Evolutionary conservation across 75 land plant species (phyloP), one percentile per base, ranked within the genome.

Genomic region (Larix kaempferi): DNA sequence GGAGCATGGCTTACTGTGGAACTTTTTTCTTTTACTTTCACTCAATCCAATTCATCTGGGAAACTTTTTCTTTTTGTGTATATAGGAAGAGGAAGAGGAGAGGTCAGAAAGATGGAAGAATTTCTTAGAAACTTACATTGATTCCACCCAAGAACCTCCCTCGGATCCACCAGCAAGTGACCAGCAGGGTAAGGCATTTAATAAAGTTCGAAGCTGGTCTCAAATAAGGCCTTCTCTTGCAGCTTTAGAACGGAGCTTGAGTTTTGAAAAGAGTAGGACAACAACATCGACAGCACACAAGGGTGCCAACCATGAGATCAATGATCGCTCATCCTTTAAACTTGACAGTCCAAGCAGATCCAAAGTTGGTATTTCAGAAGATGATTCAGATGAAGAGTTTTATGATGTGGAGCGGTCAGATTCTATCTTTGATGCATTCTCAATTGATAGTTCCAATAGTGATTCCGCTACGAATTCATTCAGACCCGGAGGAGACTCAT

Each of bases 41-140:
- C 49, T 44, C 10, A 44, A 44, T 44, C 8, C 49, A 44, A 44
- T 44, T 44, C 49, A 44, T 44, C 7, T 44, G 49, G 49, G 49
- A 44, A 44, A 44, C 49, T 44, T 6, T 44, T 44, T 44, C 49
- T 44, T 44, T 44, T 44, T 44, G 49, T 44, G 49, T 5, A 44
- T 44, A 44, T 44, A 96, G 99, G 99, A 93, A 77, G 99, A 96
- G 78, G 99, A 96, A 76, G 92, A 87, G 56, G 92, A 93, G 80
- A 87, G 99, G 78, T 90, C 94, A 57, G 92, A 90, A 16, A 81
- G 90, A 78, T 96, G 99, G 99, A 85, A 81, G 33, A 71, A 69
- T 27, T 96, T 96, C 78, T 76, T 96, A 60, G 82, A 86, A 57
- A 76, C 86, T 17, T 85, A 84, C 69, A 78, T 78, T 35, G 86